Evolutionary conservation across 1,284 basidiomycete genomes (phyloP).

Genomic region (Moesziomyces parantarcticus): DNA sequence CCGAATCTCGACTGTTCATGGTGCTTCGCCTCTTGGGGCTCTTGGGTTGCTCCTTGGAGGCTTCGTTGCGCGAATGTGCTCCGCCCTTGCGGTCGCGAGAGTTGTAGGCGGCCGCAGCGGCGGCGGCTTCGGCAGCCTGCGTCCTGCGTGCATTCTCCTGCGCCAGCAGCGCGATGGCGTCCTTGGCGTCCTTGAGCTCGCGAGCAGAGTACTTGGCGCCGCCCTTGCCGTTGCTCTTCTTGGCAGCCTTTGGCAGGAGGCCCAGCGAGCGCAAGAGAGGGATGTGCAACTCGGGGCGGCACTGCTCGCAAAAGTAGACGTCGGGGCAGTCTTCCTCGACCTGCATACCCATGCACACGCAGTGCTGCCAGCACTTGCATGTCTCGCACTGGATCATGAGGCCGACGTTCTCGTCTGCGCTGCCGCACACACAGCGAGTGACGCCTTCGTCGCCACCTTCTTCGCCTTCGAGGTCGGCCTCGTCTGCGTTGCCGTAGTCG

Average conservation of each 20-base stretch:
- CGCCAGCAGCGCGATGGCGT: constrained; percentile 60
- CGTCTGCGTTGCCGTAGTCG: constrained; percentile 34
- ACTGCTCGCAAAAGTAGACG: constrained; percentile 88
- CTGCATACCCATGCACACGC: constrained; percentile 92
- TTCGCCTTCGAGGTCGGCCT: constrained; percentile 57
- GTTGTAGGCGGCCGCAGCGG: constrained; percentile 17
- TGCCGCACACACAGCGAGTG: constrained; percentile 93
- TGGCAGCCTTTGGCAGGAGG: constrained; percentile 50
- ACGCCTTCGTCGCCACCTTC: constrained; percentile 80
- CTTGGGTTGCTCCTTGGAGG: constrained; percentile 34
- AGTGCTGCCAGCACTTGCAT: constrained; percentile 98
- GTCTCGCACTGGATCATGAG: constrained; percentile 98
- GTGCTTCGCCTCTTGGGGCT: constrained; percentile 79
- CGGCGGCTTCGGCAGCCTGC: constrained; percentile 35
- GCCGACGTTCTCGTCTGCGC: constrained; percentile 74
- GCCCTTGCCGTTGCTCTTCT: constrained; percentile 53
- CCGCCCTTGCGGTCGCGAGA: constrained; percentile 40
- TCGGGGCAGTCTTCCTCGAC: constrained; percentile 76
- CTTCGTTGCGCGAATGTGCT: constrained; percentile 17
- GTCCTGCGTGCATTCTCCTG: constrained; percentile 60
- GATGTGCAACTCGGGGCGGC: constrained; percentile 84
- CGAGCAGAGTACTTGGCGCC: constrained; percentile 48
- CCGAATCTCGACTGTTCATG: constrained; percentile 96
- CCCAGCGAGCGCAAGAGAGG: constrained; percentile 63
- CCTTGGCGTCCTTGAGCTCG: constrained; percentile 65